Conservation (phyloP, 1,139 yeast species). For the Arxiozyma slooffiae region DNA sequence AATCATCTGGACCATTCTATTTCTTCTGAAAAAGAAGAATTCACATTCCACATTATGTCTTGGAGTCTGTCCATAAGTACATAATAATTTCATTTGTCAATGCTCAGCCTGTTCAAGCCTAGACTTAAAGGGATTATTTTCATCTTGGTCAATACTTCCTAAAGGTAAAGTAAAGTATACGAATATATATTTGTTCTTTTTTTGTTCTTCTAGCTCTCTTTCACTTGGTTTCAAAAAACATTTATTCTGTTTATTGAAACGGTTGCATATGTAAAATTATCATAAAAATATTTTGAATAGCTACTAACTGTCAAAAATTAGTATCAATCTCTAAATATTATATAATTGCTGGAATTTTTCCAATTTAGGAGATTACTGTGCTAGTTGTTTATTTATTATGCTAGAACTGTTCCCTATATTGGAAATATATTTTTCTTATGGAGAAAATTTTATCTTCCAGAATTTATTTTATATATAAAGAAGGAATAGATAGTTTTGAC, state of each 20-base stretch:
- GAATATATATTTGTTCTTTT: slow-evolving; percentile 53
- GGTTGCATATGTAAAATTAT: too few species aligned
- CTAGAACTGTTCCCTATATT: too few species aligned
- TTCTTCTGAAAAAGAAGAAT: slow-evolving; percentile 76
- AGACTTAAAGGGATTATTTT: slow-evolving; percentile 61
- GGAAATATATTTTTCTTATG: too few species aligned
- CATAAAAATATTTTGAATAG: too few species aligned
- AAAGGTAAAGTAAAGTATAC: slow-evolving; percentile 95
- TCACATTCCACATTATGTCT: slow-evolving; percentile 44
- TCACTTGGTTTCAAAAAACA: background rate
- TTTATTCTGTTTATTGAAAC: background rate
- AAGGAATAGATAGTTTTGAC: too few species aligned
- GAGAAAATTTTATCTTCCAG: too few species aligned
- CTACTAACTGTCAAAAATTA: too few species aligned
- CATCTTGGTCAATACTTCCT: slow-evolving; percentile 85
- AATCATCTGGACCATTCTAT: slow-evolving; percentile 28
- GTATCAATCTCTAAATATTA: too few species aligned
- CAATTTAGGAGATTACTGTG: too few species aligned
- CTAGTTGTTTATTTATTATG: too few species aligned
- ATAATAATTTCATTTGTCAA: slow-evolving; percentile 56
- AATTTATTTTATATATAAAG: too few species aligned
- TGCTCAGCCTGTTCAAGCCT: slow-evolving; percentile 50
- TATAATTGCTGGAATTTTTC: too few species aligned
- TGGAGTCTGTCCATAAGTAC: slow-evolving; percentile 95
- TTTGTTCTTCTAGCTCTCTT: background rate